These are phyloP conservation scores for Aspergillus alliaceus DNA, from an alignment of 2,329 filamentous ascomycete species.

Conservation along the genomic window DNA sequence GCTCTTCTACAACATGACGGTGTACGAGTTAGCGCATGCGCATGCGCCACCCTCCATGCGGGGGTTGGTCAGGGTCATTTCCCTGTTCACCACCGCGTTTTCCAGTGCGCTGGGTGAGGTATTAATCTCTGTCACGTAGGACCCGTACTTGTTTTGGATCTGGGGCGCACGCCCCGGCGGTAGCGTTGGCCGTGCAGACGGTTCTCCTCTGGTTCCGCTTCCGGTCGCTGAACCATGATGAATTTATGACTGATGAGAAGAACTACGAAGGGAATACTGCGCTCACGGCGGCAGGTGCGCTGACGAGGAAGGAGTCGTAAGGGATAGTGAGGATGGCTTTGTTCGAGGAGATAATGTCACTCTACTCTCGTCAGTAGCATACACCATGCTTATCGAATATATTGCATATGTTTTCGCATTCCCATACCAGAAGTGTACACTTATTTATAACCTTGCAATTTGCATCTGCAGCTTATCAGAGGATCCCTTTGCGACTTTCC, in stretches of 20 bases:
- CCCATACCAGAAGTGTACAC: too few species aligned
- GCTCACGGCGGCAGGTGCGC: not conserved
- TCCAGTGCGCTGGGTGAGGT: constrained; percentile 11
- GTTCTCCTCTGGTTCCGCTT: not conserved
- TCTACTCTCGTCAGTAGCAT: not conserved
- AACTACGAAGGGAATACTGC: not conserved
- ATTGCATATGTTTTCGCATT: too few species aligned
- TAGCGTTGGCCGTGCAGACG: not conserved
- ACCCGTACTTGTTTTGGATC: not conserved
- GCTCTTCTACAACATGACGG: constrained; percentile 46
- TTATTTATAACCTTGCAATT: too few species aligned
- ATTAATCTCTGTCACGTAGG: not conserved
- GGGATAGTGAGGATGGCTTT: not conserved
- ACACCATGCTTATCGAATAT: too few species aligned
- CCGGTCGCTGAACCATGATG: not conserved
- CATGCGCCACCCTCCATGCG: constrained; percentile 45
- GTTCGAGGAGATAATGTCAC: not conserved
- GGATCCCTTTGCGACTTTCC: too few species aligned
- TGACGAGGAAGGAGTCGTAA: not conserved
- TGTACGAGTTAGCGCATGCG: constrained; percentile 48
- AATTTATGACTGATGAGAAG: not conserved
- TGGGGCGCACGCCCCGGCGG: not conserved
- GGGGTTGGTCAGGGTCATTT: constrained; percentile 42
- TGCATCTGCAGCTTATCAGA: too few species aligned
- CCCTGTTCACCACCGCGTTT: constrained; percentile 43